Conservation (phyloP, 2,329 filamentous ascomycete species). For the Ophiostoma triangulosporum region DNA sequence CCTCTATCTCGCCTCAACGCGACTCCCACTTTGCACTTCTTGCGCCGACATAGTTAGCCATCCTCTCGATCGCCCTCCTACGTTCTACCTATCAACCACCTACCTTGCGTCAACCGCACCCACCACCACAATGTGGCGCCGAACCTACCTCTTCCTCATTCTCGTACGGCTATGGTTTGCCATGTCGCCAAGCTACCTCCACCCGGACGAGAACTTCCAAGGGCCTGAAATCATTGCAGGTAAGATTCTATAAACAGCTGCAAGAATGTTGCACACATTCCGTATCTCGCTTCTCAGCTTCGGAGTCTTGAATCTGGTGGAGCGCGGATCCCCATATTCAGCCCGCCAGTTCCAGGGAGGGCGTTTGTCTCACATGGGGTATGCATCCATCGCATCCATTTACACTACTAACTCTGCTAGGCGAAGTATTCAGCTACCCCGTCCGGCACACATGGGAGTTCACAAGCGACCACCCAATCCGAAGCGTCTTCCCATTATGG, state of each 20-base stretch:
- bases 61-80: too few relatives aligned
- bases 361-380: neutral
- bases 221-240: conserved; percentile 94
- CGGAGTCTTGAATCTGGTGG: neutral
- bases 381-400: neutral
- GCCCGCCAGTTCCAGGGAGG: neutral
- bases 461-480: conserved; percentile 72
- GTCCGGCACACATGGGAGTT: conserved; percentile 93
- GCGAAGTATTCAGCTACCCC: conserved; percentile 84
- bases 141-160: conserved; percentile 72
- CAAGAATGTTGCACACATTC: neutral
- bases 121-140: conserved; percentile 62
- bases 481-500: conserved; percentile 95
- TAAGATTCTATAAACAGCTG: conserved; percentile 26
- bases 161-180: conserved; percentile 88
- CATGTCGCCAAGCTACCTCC: conserved; percentile 86
- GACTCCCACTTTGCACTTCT: neutral
- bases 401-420: conserved; percentile 30
- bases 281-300: neutral
- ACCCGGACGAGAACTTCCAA: conserved; percentile 98
- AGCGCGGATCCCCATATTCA: neutral
- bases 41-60: too few relatives aligned
- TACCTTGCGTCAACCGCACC: neutral
- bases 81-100: neutral
- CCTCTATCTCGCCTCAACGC: neutral